Base-by-base conservation (phyloP, 2,329 filamentous ascomycete species). In the Hymenoscyphus scutula region DNA sequence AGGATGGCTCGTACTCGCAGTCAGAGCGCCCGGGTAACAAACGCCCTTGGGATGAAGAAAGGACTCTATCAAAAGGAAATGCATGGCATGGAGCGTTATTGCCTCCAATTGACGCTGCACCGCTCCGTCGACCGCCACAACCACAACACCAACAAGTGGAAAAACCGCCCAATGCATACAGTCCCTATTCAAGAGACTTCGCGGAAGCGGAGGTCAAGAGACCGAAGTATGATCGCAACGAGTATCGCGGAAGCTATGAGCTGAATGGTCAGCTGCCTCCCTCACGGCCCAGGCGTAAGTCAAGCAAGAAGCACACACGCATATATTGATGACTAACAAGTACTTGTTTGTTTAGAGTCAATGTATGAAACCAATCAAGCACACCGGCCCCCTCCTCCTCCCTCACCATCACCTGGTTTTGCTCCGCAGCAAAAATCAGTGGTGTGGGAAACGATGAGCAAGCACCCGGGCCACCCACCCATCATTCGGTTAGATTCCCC, bases 1-100 rank as follows among this genome's bases (percentile, higher is more conserved):
- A 64, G 66, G 68, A 72, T 51, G 62, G 66, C 58, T 68, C 70
- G 64, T 70, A 69, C 60, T 68, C 70, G 64, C 71, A 69, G 62
- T 68, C 63, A 56, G 63, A 61, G 65, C 68, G 65, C 62, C 38
- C 67, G 58, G 67, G 66, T 62, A 68, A 67, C 59, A 73, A 72
- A 64, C 69, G 70, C 51, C 70, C 68, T 67, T 72, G 71, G 70
- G 69, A 72, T 58, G 69, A 69, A 58, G 67, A 66, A 13, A 64
- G 41, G 30, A 34, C 60, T 48, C 55, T 58, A 62, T 64, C 64
- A 61, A 63, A 56, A 29, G 30, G 51, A 32, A 64, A 61, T 59
- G 51, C 53, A 19, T 69, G 70, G 68, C 61, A 65, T 63, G 61
- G 63, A 45, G 53, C 63, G 30, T 61, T 57, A 56, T 59, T 74